A percentile compares a stretch with the other conserved stretches of the same genome.
phyloP scores from a whole-genome alignment of 345 rosid species.

The Anastatica hierochuntica region DNA sequence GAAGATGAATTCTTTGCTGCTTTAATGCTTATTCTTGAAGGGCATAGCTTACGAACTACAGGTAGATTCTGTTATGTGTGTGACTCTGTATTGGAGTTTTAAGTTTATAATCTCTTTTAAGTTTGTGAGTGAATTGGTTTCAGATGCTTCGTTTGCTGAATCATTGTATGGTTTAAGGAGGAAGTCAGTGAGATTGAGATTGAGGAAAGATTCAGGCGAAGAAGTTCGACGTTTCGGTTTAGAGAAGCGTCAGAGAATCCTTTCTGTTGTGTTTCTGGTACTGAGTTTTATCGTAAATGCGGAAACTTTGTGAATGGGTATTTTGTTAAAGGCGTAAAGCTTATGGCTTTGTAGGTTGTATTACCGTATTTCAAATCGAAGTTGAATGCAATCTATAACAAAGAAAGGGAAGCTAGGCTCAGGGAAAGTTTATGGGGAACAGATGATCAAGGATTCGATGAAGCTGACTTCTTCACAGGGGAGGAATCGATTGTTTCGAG shows the following conservation, averaged over 20 bases:
- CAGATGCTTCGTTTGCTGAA: slow-evolving; percentile 97
- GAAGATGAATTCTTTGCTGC: slow-evolving; percentile 92
- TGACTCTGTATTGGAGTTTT: too few relatives aligned
- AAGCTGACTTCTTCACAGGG: slow-evolving; percentile 36
- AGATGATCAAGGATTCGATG: slow-evolving; percentile 53
- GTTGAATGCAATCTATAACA: slow-evolving; percentile 73
- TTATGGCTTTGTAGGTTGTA: slow-evolving; percentile 50
- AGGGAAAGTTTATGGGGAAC: slow-evolving; percentile 93
- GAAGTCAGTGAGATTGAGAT: slow-evolving; percentile 54
- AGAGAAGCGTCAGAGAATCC: slow-evolving; percentile 70
- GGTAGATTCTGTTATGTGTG: slow-evolving; percentile 31
- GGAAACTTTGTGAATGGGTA: neutral
- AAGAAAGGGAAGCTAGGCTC: slow-evolving; percentile 93
- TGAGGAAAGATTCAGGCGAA: slow-evolving; percentile 38
- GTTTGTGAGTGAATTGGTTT: neutral
- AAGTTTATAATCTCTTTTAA: too few relatives aligned
- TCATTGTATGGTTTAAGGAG: slow-evolving; percentile 94
- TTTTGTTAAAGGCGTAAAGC: neutral
- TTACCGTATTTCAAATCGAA: slow-evolving; percentile 88
- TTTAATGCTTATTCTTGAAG: slow-evolving; percentile 84
- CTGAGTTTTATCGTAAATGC: too few relatives aligned
- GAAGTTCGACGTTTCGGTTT: slow-evolving; percentile 55
- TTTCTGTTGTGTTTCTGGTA: slow-evolving; percentile 94
- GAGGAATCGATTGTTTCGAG: slow-evolving; percentile 42
- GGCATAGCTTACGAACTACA: slow-evolving; percentile 90